Evolutionary conservation across 139 green algal genomes (phyloP), one percentile per base, ranked within the genome.

Genomic region (Trebouxia sp.): DNA sequence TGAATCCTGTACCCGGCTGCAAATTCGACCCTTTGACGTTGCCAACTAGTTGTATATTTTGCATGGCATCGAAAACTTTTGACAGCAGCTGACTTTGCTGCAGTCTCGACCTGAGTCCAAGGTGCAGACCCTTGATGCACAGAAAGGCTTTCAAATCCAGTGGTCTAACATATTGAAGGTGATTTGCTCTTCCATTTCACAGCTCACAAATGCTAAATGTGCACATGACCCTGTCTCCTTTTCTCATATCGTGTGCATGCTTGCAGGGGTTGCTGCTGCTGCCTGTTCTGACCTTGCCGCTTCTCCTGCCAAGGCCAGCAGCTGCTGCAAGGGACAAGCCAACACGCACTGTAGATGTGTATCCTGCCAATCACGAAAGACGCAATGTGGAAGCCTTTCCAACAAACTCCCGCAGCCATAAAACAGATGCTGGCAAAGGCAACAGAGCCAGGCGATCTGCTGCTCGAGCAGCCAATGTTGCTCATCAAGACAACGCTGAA

Each of bases 291-390:
- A 14, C 43, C 6, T 14, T 72, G 26, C 62, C 62, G 28, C 32
- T 22, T n/a, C 43, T 72, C 28, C 32, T 72, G 17, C 62, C 62
- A 42, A 72, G 35, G 32, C 62, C n/a, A 26, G 62, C 62, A 45
- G 14, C 42, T 72, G 62, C 62, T 22, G 32, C 9, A 41, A 24
- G 12, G 9, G 32, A 26, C 41, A 17, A 26, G 12, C 15, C 62
- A 9, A 45, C 8, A 17, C 62, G 12, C 20, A 42, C 35, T 26
- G 1, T 72, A 35, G 62, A 72, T 12, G 62, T 72, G 14, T 72
- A 35, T 32, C 62, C 62, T 45, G 62, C 62, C 37, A 72, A 72
- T 45, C 62, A 72, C 28, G 9, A 66, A 8, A 66, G 55, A 66
- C n/a, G n/a, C n/a, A n/a, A n/a, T n/a, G 55, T 39, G 55, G 55